Evolutionary conservation across 306 rosid species (phyloP).

Genomic region (Cyclanthera cordifolia): DNA sequence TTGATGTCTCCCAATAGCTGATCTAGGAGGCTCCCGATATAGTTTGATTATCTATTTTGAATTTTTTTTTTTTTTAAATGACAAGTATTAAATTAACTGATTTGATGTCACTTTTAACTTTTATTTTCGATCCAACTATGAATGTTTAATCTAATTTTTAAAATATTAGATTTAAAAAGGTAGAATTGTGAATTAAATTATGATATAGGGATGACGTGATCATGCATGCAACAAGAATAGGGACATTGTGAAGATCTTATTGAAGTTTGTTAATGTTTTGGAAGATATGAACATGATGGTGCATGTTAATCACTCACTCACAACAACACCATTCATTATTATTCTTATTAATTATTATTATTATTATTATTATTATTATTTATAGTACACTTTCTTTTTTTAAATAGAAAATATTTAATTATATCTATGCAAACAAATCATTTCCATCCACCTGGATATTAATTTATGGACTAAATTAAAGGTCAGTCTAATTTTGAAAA

Average conservation of each 20-base stretch:
- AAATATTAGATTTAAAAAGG: background rate
- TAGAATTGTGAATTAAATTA: background rate
- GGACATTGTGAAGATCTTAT: background rate
- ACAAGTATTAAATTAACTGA: too few species aligned
- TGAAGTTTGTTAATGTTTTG: background rate
- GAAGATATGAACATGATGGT: background rate
- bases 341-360: background rate
- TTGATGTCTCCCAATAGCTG: too few species aligned
- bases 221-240: background rate
- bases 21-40: too few species aligned
- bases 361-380: background rate
- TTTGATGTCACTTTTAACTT: too few species aligned
- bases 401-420: too few species aligned
- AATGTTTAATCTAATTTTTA: too few species aligned
- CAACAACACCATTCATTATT: background rate
- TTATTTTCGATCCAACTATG: too few species aligned
- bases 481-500: background rate
- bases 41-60: too few species aligned
- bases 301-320: conserved; percentile 3
- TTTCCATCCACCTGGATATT: conserved; percentile 3
- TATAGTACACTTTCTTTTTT: too few species aligned
- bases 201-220: conserved; percentile 7
- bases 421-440: conserved; percentile 1
- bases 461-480: background rate
- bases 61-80: too few species aligned